Conservation (phyloP, 2,329 filamentous ascomycete species). For the Sclerotinia trifoliorum region DNA sequence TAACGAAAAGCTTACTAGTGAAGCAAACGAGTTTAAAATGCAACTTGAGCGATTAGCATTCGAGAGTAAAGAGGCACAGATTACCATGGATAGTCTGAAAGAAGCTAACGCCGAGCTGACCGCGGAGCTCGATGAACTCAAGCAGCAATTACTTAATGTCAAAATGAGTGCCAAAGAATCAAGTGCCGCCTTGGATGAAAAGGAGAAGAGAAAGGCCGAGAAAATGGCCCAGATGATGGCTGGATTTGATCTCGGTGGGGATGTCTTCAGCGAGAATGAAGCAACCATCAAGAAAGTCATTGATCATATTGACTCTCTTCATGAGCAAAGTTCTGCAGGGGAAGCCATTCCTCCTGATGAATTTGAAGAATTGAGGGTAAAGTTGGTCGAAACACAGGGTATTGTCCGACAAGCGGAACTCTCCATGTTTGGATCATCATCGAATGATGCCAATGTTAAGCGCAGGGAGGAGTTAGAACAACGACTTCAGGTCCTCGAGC, state of each 20-base stretch:
- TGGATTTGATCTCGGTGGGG: slow-evolving; percentile 88
- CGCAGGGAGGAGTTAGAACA: slow-evolving; percentile 74
- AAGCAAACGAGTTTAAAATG: slow-evolving; percentile 94
- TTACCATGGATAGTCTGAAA: slow-evolving; percentile 96
- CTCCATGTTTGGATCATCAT: slow-evolving; percentile 68
- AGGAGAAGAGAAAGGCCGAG: slow-evolving; percentile 97
- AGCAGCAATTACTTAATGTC: slow-evolving; percentile 91
- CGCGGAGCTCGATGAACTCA: slow-evolving; percentile 86
- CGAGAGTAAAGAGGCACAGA: slow-evolving; percentile 93
- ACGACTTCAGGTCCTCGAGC: slow-evolving; percentile 70
- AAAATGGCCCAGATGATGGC: slow-evolving; percentile 99
- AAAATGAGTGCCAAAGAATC: slow-evolving; percentile 97
- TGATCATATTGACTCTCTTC: slow-evolving; percentile 74
- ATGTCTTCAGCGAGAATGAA: slow-evolving; percentile 93
- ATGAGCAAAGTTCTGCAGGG: slow-evolving; percentile 73
- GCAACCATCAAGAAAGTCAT: slow-evolving; percentile 80
- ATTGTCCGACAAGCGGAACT: slow-evolving; percentile 91
- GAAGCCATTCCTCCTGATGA: slow-evolving; percentile 81
- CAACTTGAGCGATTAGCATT: slow-evolving; percentile 93
- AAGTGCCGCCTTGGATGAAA: slow-evolving; percentile 85
- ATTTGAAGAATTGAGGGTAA: slow-evolving; percentile 71
- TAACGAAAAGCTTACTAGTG: slow-evolving; percentile 80
- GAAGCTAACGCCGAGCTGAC: slow-evolving; percentile 95
- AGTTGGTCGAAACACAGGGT: slow-evolving; percentile 84
- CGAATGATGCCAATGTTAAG: slow-evolving; percentile 64